A percentile compares a stretch with the other conserved stretches of the same genome.
These are phyloP conservation scores for Brasenia schreberi DNA, from an alignment of 164 flowering plant genomes.

Conservation along the genomic window DNA sequence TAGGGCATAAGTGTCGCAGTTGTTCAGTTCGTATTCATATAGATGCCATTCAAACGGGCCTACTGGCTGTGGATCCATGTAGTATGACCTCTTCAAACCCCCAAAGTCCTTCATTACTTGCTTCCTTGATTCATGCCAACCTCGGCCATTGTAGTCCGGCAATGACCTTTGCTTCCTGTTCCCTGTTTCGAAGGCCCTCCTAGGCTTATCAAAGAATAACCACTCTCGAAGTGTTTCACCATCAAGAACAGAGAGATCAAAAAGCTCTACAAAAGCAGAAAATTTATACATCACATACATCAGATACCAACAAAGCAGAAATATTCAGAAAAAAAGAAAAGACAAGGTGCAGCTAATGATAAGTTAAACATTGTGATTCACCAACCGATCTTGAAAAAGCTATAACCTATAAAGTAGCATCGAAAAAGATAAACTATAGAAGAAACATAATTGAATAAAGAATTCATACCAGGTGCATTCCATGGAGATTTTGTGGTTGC, in stretches of 20 bases:
- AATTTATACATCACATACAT: no score
- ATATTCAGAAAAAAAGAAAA: no score
- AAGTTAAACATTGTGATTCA: no score
- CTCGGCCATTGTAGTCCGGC: constrained; percentile 96
- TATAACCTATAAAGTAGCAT: no score
- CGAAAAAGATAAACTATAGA: no score
- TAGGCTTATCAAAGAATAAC: constrained; percentile 97
- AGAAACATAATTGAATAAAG: background rate
- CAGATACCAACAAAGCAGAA: no score
- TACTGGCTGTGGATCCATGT: constrained; percentile 97
- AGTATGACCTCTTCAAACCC: constrained; percentile 89
- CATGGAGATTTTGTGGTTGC: constrained; percentile 98
- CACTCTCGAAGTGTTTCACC: constrained; percentile 94
- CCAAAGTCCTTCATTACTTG: constrained; percentile 87
- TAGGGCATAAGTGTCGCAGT: constrained; percentile 76
- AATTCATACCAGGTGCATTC: constrained; percentile 90
- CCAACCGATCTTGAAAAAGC: no score
- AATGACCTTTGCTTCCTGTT: constrained; percentile 92
- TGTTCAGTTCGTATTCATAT: constrained; percentile 89
- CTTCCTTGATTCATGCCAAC: constrained; percentile 99
- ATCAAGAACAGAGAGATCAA: constrained; percentile 72
- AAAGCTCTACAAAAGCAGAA: constrained; percentile 51
- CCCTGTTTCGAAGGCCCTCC: constrained; percentile 97
- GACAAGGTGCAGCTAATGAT: no score
- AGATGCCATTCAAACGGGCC: constrained; percentile 85